Conservation (phyloP, 2,329 filamentous ascomycete genomes). For the Hysterium pulicare region DNA sequence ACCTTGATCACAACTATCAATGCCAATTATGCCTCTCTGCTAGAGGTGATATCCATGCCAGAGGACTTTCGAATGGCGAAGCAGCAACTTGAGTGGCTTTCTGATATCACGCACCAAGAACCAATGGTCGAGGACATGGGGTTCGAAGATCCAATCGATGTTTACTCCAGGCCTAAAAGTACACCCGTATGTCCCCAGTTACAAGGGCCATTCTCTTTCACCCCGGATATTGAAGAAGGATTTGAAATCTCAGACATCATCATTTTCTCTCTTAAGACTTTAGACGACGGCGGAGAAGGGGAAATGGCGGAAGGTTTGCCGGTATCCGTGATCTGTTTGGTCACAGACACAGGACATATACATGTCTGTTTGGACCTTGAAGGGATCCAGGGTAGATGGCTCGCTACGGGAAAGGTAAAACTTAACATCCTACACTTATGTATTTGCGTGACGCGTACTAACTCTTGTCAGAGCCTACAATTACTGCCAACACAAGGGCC, state of each 20-base stretch:
- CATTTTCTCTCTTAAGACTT: slow-evolving; percentile 50
- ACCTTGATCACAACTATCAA: slow-evolving; percentile 81
- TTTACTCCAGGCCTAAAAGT: slow-evolving; percentile 54
- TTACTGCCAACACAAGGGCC: slow-evolving; percentile 13
- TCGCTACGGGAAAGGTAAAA: slow-evolving; percentile 45
- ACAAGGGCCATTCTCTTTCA: slow-evolving; percentile 59
- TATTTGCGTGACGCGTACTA: not conserved
- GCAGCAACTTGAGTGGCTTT: slow-evolving; percentile 60
- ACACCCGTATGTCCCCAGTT: slow-evolving; percentile 57
- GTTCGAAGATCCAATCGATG: slow-evolving; percentile 45
- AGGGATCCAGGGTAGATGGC: slow-evolving; percentile 61
- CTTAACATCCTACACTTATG: not conserved
- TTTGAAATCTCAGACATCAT: slow-evolving; percentile 60
- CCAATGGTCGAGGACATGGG: slow-evolving; percentile 40
- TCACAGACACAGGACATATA: slow-evolving; percentile 54
- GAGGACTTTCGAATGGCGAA: slow-evolving; percentile 44
- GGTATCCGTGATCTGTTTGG: slow-evolving; percentile 56
- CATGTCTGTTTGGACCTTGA: slow-evolving; percentile 60
- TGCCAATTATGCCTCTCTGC: slow-evolving; percentile 51
- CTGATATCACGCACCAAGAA: slow-evolving; percentile 47
- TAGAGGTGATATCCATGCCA: slow-evolving; percentile 36
- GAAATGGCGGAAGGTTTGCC: slow-evolving; percentile 51
- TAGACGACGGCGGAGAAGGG: slow-evolving; percentile 51
- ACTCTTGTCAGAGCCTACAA: slow-evolving; percentile 17
- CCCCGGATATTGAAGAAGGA: slow-evolving; percentile 49